Evolutionary conservation across 1,284 basidiomycete species (phyloP).

Genomic region (Ustilago vetiveriae): DNA sequence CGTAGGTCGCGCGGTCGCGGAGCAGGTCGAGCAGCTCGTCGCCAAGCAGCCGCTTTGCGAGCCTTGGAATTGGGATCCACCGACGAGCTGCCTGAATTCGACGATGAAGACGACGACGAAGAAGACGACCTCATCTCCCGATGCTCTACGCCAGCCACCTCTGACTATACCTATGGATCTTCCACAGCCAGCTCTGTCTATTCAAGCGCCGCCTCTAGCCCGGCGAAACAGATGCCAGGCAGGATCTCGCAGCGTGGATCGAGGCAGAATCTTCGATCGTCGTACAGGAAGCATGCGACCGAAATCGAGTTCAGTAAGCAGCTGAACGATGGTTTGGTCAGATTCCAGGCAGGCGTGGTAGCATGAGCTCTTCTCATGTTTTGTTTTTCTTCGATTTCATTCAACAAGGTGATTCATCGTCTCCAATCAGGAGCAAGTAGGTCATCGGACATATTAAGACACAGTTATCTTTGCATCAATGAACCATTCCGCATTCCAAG

Average conservation of each 20-base stretch:
- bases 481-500: too few relatives aligned
- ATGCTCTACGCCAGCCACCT: conserved; percentile 25
- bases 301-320: conserved; percentile 5
- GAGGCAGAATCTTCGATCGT: background rate
- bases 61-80: conserved; percentile 25
- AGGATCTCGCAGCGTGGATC: background rate
- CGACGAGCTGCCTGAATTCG: conserved; percentile 20
- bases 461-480: too few relatives aligned
- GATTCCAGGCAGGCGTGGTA: too few relatives aligned
- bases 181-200: conserved; percentile 6
- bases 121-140: conserved; percentile 15
- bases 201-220: conserved; percentile 12
- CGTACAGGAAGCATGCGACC: background rate
- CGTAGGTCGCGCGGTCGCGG: conserved; percentile 54
- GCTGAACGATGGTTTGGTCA: too few relatives aligned
- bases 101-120: conserved; percentile 11
- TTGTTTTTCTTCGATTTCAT: conserved; percentile 1
- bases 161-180: conserved; percentile 23
- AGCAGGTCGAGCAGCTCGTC: conserved; percentile 51
- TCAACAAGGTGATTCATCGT: too few relatives aligned
- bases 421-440: too few relatives aligned
- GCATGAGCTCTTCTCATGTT: too few relatives aligned
- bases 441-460: too few relatives aligned
- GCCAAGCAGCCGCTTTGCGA: conserved; percentile 48
- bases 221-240: conserved; percentile 1